phyloP scores from a whole-genome alignment of 1,139 yeast genomes.

The Suhomyces coccinellae region DNA sequence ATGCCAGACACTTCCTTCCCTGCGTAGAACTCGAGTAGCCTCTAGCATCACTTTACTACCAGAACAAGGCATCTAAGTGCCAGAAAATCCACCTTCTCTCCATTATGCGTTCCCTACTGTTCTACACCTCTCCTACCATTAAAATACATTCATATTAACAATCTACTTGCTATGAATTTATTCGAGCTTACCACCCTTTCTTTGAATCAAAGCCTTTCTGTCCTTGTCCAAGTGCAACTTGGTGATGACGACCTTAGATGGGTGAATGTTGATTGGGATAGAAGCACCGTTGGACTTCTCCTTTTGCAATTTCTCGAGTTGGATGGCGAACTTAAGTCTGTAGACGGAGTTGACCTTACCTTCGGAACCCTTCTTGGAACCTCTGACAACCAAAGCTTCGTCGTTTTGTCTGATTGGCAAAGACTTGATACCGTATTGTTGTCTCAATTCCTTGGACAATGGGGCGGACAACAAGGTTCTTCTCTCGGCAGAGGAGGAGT shows the following conservation, averaged over 20 bases:
- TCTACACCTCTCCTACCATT: conserved; percentile 9
- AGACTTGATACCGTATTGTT: conserved; percentile 93
- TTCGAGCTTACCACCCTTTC: conserved; percentile 74
- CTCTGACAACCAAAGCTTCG: conserved; percentile 94
- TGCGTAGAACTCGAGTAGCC: too few species aligned
- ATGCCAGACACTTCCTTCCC: too few species aligned
- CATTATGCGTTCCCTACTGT: background rate
- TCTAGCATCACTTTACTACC: too few species aligned
- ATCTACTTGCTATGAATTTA: conserved; percentile 20
- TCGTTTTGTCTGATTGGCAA: conserved; percentile 99
- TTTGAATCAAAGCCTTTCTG: conserved; percentile 95
- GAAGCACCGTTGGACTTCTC: conserved; percentile 99
- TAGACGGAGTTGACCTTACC: conserved; percentile 97
- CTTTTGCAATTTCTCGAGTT: conserved; percentile 95
- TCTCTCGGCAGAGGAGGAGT: conserved; percentile 95
- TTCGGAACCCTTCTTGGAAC: conserved; percentile 99
- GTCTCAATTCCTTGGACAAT: conserved; percentile 98
- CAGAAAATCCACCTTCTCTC: too few species aligned
- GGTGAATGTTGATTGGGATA: conserved; percentile 96
- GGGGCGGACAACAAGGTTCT: conserved; percentile 98
- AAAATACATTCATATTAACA: conserved; percentile 25
- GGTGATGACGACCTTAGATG: conserved; percentile 99
- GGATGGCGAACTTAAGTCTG: conserved; percentile 98
- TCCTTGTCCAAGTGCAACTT: conserved; percentile 97
- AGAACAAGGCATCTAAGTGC: too few species aligned